Percentiles rank a stretch among this genome's conserved stretches.
Evolutionary conservation across 2,329 filamentous ascomycete species (phyloP).

Genomic region (Phoma sp.): DNA sequence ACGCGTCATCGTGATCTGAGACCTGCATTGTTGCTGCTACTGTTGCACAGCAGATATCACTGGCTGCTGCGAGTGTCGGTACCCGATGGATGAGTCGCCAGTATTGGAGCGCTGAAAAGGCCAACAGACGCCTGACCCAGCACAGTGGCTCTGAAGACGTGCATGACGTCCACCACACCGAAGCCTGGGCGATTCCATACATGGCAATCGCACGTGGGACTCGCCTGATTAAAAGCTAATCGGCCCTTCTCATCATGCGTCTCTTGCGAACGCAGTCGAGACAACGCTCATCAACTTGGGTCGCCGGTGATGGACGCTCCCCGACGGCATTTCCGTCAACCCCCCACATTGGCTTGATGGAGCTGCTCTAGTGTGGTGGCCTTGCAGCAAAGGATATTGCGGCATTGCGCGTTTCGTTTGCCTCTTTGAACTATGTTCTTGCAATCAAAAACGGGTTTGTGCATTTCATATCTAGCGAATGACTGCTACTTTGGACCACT

Average conservation of each 20-base stretch:
- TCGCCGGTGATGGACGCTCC: constrained; percentile 19
- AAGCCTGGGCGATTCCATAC: constrained; percentile 27
- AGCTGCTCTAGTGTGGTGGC: constrained; percentile 19
- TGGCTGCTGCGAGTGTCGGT: constrained; percentile 29
- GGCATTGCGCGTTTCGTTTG: constrained; percentile 15
- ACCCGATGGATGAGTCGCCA: constrained; percentile 23
- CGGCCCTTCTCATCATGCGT: constrained; percentile 10
- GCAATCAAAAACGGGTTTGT: background rate
- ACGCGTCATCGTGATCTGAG: constrained; percentile 29
- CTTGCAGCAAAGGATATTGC: constrained; percentile 20
- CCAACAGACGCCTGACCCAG: constrained; percentile 34
- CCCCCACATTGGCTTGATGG: constrained; percentile 13
- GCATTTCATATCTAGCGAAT: constrained; percentile 1
- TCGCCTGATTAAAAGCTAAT: constrained; percentile 27
- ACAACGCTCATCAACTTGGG: constrained; percentile 10
- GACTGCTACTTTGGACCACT: background rate
- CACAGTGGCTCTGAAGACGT: constrained; percentile 36
- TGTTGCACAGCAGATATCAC: constrained; percentile 35
- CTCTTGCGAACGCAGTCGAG: constrained; percentile 8
- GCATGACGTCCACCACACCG: constrained; percentile 39
- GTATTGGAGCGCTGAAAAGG: constrained; percentile 23
- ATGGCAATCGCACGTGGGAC: constrained; percentile 37
- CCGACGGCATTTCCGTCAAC: constrained; percentile 18
- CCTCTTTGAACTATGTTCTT: constrained; percentile 4
- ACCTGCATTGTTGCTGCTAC: constrained; percentile 18